Base-by-base conservation (phyloP, 1,284 basidiomycete genomes). In the Fomitopsis schrenkii region DNA sequence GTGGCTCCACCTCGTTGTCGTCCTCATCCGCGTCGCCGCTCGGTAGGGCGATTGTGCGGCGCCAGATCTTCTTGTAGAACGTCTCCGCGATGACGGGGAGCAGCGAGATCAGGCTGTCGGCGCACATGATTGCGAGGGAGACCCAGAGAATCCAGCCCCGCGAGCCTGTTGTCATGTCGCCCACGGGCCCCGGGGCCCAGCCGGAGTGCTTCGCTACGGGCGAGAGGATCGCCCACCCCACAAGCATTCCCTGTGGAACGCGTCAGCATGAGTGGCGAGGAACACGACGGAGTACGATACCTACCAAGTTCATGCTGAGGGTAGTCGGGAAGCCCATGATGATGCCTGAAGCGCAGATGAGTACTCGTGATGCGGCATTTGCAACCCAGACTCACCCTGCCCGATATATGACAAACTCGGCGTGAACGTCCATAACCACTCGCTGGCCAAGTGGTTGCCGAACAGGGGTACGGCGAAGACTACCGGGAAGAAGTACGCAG, bases 301-400 rank as follows among this genome's bases (percentile, higher is more conserved):
- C 68, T 69, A 91, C 91, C 58, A 94, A 73, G 67, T 91, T 95
- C 96, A 98, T 98, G 71, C 92, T 93, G 33, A 97, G 71, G 0
- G 95, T 96, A 0, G 95, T 97, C 0, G 95, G 93, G 66, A 97
- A 91, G 3, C 96, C 96, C 97, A 98, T 98, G 72, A 98, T 98
- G 66, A 98, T 95, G 5, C 95, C 93, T 90, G 67, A 15, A 15
- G 9, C 14, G 9, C 14, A 3, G 12, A 6, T 40, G 38, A 40
- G 14, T 40, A 8, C 12, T 10, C 9, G 38, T 10, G 38, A 40
- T 40, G 38, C 38, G 6, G 12, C 38, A 15, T 40, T 40, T 3
- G 14, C 38, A 12, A 8, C 38, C 12, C 30, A 17, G 17, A 42
- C 77, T 44, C 66, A 86, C 91, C 94, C 83, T 96, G 94, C 0